Percentiles rank a stretch among this genome's conserved stretches.
Conservation (phyloP, 148 eudicot species). For the Amaranthus cruentus region DNA sequence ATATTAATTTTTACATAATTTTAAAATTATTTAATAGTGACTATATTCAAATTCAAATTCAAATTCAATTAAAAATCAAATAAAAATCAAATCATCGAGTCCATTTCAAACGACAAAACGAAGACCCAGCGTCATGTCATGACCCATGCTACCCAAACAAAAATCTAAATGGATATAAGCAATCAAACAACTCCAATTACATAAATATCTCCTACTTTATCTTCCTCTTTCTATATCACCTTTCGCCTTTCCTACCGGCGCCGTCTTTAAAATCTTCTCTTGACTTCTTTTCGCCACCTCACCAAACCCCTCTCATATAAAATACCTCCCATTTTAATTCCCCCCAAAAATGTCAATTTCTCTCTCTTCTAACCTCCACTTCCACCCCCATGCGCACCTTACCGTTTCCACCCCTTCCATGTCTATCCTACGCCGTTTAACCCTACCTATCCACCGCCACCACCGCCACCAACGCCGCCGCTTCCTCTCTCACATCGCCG, state of each 20-base stretch:
- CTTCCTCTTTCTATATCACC: neutral
- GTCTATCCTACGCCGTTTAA: slow-evolving; percentile 43
- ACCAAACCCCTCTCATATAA: slow-evolving; percentile 3
- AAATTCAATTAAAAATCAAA: too few relatives aligned
- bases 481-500: slow-evolving; percentile 29
- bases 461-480: slow-evolving; percentile 23
- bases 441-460: slow-evolving; percentile 27
- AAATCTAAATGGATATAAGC: too few relatives aligned
- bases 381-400: slow-evolving; percentile 25
- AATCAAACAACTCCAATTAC: too few relatives aligned
- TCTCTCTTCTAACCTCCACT: slow-evolving; percentile 17
- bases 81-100: too few relatives aligned
- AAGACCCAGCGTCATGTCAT: too few relatives aligned
- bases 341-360: slow-evolving; percentile 23
- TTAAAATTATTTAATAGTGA: too few relatives aligned
- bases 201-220: too few relatives aligned
- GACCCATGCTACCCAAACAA: too few relatives aligned
- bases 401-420: slow-evolving; percentile 35
- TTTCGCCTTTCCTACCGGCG: neutral
- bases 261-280: neutral
- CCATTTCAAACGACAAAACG: too few relatives aligned
- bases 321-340: neutral
- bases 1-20: too few relatives aligned
- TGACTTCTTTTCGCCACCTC: slow-evolving; percentile 1
- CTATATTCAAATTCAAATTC: too few relatives aligned